Conservation (phyloP, 2,329 filamentous ascomycete species). For the Neoscytalidium dimidiatum region DNA sequence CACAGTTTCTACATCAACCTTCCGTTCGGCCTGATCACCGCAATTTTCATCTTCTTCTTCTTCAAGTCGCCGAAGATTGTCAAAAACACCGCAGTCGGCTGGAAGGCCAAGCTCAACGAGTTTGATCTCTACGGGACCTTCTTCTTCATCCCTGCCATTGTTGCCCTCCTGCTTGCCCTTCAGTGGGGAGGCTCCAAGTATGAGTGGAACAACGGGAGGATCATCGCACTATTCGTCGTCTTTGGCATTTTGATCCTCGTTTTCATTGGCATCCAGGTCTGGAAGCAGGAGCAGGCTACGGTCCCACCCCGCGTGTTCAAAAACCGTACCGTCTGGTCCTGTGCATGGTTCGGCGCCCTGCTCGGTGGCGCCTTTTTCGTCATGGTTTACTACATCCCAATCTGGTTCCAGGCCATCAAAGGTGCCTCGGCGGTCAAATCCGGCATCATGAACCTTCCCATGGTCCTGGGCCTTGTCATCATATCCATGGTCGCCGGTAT, state of each 20-base stretch:
- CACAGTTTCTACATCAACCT: conserved; percentile 54
- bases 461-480: conserved; percentile 49
- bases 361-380: conserved; percentile 49
- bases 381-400: conserved; percentile 47
- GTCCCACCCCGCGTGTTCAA: conserved; percentile 40
- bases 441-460: conserved; percentile 51
- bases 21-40: conserved; percentile 51
- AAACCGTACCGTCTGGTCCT: conserved; percentile 48
- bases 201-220: conserved; percentile 44
- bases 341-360: conserved; percentile 42
- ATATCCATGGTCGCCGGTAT: conserved; percentile 43
- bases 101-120: conserved; percentile 42
- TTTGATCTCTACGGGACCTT: conserved; percentile 50
- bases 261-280: conserved; percentile 47
- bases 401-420: conserved; percentile 55
- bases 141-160: conserved; percentile 48
- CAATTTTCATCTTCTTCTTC: conserved; percentile 43
- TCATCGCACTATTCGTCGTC: conserved; percentile 50
- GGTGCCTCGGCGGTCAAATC: conserved; percentile 47
- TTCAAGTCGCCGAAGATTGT: conserved; percentile 37
- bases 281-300: conserved; percentile 47
- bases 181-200: conserved; percentile 55
- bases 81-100: conserved; percentile 35
- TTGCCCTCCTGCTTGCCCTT: conserved; percentile 52
- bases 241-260: conserved; percentile 44